phyloP scores from a whole-genome alignment of 2,329 filamentous ascomycete species.

The Paradendryphiella salina region DNA sequence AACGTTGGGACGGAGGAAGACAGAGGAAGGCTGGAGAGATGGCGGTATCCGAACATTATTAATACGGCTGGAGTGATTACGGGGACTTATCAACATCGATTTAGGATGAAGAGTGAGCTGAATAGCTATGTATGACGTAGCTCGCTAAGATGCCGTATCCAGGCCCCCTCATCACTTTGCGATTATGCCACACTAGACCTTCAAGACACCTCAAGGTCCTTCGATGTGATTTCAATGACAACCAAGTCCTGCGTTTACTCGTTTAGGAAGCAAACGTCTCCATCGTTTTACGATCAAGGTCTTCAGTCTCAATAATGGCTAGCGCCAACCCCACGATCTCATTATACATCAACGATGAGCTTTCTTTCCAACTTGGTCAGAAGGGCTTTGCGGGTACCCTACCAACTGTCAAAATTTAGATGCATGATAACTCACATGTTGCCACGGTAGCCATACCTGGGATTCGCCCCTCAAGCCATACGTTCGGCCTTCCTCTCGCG shows the following conservation, averaged over 20 bases:
- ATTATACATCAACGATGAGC: neutral
- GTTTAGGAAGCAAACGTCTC: too few relatives aligned
- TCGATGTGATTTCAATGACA: too few relatives aligned
- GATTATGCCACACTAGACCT: too few relatives aligned
- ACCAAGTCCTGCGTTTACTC: too few relatives aligned
- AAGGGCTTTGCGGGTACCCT: neutral
- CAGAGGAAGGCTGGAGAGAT: too few relatives aligned
- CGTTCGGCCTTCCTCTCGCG: neutral
- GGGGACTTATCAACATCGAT: constrained; percentile 41
- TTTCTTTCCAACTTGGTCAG: neutral
- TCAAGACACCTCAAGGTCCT: too few relatives aligned
- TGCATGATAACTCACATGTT: neutral
- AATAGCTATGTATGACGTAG: neutral
- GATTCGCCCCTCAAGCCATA: neutral
- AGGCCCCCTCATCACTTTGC: neutral
- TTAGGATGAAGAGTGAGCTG: neutral
- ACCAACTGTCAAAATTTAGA: neutral
- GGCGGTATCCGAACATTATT: too few relatives aligned
- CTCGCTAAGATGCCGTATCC: neutral
- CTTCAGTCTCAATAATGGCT: neutral
- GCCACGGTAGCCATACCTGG: neutral
- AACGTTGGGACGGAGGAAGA: too few relatives aligned
- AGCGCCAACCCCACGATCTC: neutral
- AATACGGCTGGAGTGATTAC: too few relatives aligned
- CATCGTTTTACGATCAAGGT: neutral